Conservation (phyloP, 2,329 filamentous ascomycete species). For the Aspergillus brunneoviolaceus region DNA sequence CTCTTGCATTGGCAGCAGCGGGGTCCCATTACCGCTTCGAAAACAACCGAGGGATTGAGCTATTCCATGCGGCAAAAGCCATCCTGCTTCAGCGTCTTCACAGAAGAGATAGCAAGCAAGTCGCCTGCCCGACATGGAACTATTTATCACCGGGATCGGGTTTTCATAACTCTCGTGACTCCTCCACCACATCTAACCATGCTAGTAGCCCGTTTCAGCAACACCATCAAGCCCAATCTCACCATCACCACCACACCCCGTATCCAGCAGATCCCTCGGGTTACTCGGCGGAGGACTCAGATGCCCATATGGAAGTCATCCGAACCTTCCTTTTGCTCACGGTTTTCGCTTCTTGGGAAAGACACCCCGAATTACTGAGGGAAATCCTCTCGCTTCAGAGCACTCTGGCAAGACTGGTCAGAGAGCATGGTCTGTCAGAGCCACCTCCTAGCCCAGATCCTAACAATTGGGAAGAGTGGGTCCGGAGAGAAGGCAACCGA, state of each 20-base stretch:
- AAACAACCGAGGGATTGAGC: constrained; percentile 53
- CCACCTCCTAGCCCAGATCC: constrained; percentile 35
- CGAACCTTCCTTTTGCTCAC: constrained; percentile 55
- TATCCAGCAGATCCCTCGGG: constrained; percentile 34
- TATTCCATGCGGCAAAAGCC: constrained; percentile 58
- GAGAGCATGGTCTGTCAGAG: constrained; percentile 52
- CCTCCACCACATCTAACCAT: constrained; percentile 44
- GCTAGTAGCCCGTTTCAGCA: constrained; percentile 46
- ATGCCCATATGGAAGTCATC: constrained; percentile 51
- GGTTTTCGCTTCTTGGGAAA: constrained; percentile 60
- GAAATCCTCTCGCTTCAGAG: constrained; percentile 59
- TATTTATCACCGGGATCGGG: constrained; percentile 38
- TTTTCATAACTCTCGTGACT: constrained; percentile 42
- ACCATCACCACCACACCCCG: constrained; percentile 26
- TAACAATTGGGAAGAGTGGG: constrained; percentile 56
- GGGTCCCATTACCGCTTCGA: constrained; percentile 52
- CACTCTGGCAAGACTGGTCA: constrained; percentile 55
- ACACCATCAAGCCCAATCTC: constrained; percentile 29
- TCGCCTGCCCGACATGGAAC: constrained; percentile 44
- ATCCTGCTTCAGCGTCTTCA: constrained; percentile 55
- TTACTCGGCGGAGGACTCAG: constrained; percentile 43
- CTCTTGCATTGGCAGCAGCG: constrained; percentile 53
- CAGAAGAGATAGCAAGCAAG: constrained; percentile 49
- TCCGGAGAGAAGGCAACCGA: constrained; percentile 52
- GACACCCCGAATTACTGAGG: constrained; percentile 56